Percentiles rank a stretch among this genome's conserved stretches.
Conservation (phyloP, 2,329 filamentous ascomycete species). For the Aspergillus sp. region DNA sequence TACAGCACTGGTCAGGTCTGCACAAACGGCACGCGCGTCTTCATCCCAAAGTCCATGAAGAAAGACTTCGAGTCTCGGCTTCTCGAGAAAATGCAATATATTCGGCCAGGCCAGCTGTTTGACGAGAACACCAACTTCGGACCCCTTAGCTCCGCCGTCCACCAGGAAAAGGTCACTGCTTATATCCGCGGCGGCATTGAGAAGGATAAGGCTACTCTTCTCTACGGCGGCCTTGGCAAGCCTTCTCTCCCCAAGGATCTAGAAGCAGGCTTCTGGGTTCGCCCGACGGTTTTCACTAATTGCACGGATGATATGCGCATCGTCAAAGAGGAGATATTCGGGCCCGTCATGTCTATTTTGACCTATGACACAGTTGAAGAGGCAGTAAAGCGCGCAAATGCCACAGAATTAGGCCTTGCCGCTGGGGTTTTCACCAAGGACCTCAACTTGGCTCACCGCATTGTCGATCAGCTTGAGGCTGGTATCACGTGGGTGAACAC, state of each 20-base stretch:
- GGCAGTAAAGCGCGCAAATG: slow-evolving; percentile 70
- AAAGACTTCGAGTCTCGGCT: slow-evolving; percentile 66
- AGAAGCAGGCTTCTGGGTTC: slow-evolving; percentile 74
- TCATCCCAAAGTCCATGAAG: slow-evolving; percentile 69
- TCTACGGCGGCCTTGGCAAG: slow-evolving; percentile 68
- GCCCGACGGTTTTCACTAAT: slow-evolving; percentile 81
- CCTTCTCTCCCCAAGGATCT: slow-evolving; percentile 55
- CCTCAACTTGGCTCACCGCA: slow-evolving; percentile 69
- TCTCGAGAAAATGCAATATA: slow-evolving; percentile 66
- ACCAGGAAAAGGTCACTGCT: slow-evolving; percentile 73
- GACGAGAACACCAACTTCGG: slow-evolving; percentile 77
- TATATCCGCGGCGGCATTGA: slow-evolving; percentile 77
- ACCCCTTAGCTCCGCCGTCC: slow-evolving; percentile 72
- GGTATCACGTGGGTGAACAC: slow-evolving; percentile 93
- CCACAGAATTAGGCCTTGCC: slow-evolving; percentile 74
- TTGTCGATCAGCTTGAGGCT: slow-evolving; percentile 70
- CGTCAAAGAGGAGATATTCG: slow-evolving; percentile 81
- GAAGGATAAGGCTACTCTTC: slow-evolving; percentile 69
- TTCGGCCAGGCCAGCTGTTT: slow-evolving; percentile 72
- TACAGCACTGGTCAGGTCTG: slow-evolving; percentile 89
- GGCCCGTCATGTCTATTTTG: slow-evolving; percentile 80
- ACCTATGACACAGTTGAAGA: slow-evolving; percentile 70
- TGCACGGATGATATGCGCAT: slow-evolving; percentile 82
- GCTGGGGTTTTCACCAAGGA: slow-evolving; percentile 81
- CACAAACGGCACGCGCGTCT: slow-evolving; percentile 88